Evolutionary conservation across 257 asterid genomes (phyloP), one percentile per base, ranked within the genome.

Genomic region (Nyctanthes arbortristis): DNA sequence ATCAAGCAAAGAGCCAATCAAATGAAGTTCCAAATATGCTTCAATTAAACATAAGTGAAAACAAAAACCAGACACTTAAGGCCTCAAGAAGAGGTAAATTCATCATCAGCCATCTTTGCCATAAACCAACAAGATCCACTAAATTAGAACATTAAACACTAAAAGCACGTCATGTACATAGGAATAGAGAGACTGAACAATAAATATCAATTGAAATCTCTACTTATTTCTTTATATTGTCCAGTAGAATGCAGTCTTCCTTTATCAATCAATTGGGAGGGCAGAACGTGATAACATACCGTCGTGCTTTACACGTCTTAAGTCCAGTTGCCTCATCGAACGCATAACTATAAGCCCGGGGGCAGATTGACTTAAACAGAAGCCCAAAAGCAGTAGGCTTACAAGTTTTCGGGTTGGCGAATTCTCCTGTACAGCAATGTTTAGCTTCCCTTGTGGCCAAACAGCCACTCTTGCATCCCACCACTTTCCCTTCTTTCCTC

Each of bases 391-490:
- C 67, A 1, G 88, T 82, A 3, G 93, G 89, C 55, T 74, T 76
- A 63, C 97, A 88, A 3, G 65, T 68, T 1, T 24, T 40, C 5
- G 76, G 65, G 30, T 65, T 78, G 5, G 75, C 86, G 49, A 65
- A 90, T 34, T 68, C 77, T 11, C 92, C 89, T 0, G 74, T 90
- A 58, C 97, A 88, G 45, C 97, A 90, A 35, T 75, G 72, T 32
- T 40, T 66, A 30, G 85, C 90, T 0, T 61, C 75, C 62, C 69
- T 77, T 0, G 79, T 75, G 0, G 89, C 96, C 77, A 90, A 27
- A 49, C 93, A 90, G 7, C 84, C 92, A 61, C 93, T 90, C 84
- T 79, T 80, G 64, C 96, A 90, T 33, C 80, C 97, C 66, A 90
- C 92, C 63, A 77, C 87, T 70, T 60, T 69, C 18, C 85, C 87